phyloP scores from a whole-genome alignment of 2,329 filamentous ascomycete species.

The Rhynchosporium agropyri region DNA sequence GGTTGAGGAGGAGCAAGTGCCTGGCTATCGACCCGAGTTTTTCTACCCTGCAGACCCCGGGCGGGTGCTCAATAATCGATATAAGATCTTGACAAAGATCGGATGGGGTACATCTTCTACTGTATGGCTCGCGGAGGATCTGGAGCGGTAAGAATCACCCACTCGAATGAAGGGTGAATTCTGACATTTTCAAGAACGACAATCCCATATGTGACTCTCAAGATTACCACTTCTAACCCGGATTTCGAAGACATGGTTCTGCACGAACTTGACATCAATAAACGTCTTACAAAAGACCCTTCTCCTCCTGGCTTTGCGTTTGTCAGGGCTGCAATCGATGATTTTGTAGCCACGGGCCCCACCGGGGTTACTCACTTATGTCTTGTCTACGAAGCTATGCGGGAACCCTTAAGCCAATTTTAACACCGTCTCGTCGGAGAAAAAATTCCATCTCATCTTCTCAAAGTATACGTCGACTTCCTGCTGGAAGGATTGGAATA shows the following conservation, averaged over 20 bases:
- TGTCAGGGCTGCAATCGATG: constrained; percentile 17
- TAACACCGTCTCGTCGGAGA: constrained; percentile 16
- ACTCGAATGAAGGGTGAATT: constrained; percentile 2
- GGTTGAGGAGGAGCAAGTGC: constrained; percentile 21
- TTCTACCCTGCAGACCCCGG: constrained; percentile 23
- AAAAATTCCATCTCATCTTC: constrained; percentile 18
- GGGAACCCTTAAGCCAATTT: constrained; percentile 24
- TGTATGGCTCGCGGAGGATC: constrained; percentile 24
- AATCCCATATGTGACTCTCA: constrained; percentile 18
- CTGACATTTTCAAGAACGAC: constrained; percentile 14
- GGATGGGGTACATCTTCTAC: constrained; percentile 22
- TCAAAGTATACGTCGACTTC: constrained; percentile 25
- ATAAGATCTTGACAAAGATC: constrained; percentile 23
- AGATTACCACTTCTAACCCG: constrained; percentile 16
- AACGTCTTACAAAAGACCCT: constrained; percentile 14
- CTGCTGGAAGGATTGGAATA: constrained; percentile 25
- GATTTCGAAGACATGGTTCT: constrained; percentile 7
- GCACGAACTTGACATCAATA: constrained; percentile 20
- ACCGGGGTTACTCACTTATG: constrained; percentile 22
- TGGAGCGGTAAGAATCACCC: constrained; percentile 15
- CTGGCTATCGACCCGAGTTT: constrained; percentile 21
- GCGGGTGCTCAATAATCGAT: constrained; percentile 17
- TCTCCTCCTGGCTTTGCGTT: constrained; percentile 20
- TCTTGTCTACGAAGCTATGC: constrained; percentile 24
- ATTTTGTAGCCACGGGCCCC: constrained; percentile 15